Evolutionary conservation across 2,329 filamentous ascomycete species (phyloP).

Genomic region (Ophiocordyceps camponoti-saundersi): DNA sequence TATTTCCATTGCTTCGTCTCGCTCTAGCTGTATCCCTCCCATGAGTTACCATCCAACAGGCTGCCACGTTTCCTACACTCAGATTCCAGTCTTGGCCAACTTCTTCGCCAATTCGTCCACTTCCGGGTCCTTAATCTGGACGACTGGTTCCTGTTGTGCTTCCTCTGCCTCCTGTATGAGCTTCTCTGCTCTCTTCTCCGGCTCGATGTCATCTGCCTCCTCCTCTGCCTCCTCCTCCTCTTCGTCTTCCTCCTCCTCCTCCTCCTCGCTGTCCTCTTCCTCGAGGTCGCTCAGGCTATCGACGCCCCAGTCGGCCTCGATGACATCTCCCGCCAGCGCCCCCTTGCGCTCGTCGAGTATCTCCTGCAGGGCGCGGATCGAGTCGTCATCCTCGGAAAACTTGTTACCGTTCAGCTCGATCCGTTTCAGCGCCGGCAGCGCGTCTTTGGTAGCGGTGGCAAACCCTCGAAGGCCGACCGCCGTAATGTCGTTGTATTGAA

Average conservation of each 20-base stretch:
- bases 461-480: constrained; percentile 56
- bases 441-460: constrained; percentile 46
- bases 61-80: constrained; percentile 6
- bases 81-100: constrained; percentile 53
- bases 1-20: constrained; percentile 10
- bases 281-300: constrained; percentile 79
- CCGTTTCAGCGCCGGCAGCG: constrained; percentile 61
- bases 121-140: constrained; percentile 53
- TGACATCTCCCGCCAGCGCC: constrained; percentile 44
- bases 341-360: constrained; percentile 67
- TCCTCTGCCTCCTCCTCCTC: constrained; percentile 42
- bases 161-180: constrained; percentile 51
- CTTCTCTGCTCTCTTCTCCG: constrained; percentile 52
- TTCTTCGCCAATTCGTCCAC: constrained; percentile 67
- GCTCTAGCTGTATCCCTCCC: neutral
- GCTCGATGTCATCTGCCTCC: constrained; percentile 45
- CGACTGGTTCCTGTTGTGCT: constrained; percentile 58
- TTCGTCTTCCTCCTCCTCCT: neutral
- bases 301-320: constrained; percentile 70
- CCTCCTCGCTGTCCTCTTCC: constrained; percentile 51
- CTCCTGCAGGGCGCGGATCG: constrained; percentile 49
- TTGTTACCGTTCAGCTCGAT: constrained; percentile 95
- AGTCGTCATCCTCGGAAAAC: constrained; percentile 70
- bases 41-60: constrained; percentile 1
- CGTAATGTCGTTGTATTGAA: constrained; percentile 93